Evolutionary conservation across 805 yeast genomes (phyloP).

Genomic region (Diddensiella transvaalensis): DNA sequence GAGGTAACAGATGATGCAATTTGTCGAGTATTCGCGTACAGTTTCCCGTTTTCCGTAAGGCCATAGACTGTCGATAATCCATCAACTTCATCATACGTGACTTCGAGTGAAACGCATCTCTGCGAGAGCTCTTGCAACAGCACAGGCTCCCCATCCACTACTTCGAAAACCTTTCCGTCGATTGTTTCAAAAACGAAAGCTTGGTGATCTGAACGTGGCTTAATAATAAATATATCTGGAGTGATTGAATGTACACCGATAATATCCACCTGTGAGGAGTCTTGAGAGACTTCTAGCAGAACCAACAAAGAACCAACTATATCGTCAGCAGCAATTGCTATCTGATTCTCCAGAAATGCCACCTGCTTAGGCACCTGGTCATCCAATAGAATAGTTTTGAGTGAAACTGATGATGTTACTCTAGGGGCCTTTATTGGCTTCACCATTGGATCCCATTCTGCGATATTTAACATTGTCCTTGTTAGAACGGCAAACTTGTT

Average conservation of each 20-base stretch:
- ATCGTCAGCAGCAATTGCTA: conserved; percentile 50
- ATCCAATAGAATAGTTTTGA: conserved; percentile 7
- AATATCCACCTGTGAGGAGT: background rate
- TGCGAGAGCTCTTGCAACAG: conserved; percentile 49
- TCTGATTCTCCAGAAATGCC: conserved; percentile 49
- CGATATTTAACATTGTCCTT: conserved; percentile 43
- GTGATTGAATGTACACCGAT: conserved; percentile 37
- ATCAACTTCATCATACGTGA: conserved; percentile 8
- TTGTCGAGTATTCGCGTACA: conserved; percentile 58
- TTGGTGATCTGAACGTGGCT: conserved; percentile 44
- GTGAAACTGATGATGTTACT: conserved; percentile 10
- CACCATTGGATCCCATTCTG: conserved; percentile 35
- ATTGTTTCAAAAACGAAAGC: conserved; percentile 56
- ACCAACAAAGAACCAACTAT: conserved; percentile 9
- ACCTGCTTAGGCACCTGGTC: conserved; percentile 47
- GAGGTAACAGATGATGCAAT: conserved; percentile 80
- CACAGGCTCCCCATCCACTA: background rate
- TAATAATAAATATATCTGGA: conserved; percentile 53
- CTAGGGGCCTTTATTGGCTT: conserved; percentile 16
- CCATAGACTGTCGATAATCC: conserved; percentile 52
- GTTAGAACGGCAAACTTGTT: conserved; percentile 56
- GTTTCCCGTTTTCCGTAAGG: conserved; percentile 67
- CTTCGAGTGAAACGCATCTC: conserved; percentile 50
- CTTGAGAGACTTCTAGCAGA: background rate
- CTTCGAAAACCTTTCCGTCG: conserved; percentile 42